phyloP scores from a whole-genome alignment of 306 rosid genomes.

The Cotoneaster glaucophyllus region DNA sequence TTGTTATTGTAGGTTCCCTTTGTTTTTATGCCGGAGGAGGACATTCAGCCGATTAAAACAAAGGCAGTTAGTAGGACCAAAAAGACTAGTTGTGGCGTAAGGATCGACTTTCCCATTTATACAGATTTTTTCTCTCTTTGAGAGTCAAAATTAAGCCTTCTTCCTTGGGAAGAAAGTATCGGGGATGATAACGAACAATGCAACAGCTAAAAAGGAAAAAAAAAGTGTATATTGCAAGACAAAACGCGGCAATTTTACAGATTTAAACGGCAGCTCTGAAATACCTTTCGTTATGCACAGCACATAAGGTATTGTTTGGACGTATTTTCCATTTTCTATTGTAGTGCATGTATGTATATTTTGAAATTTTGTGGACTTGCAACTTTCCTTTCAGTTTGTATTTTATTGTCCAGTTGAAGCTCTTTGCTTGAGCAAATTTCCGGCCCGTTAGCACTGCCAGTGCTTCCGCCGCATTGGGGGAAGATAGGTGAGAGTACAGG shows the following conservation, averaged over 20 bases:
- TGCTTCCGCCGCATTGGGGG: too few species aligned
- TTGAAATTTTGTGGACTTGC: too few species aligned
- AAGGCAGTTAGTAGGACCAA: slow-evolving; percentile 35
- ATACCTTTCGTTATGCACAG: not conserved
- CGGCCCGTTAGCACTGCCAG: too few species aligned
- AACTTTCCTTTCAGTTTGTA: too few species aligned
- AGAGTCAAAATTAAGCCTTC: not conserved
- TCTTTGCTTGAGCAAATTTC: too few species aligned
- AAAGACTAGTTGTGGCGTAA: slow-evolving; percentile 39
- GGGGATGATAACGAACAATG: not conserved
- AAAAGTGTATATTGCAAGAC: not conserved
- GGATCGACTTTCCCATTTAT: slow-evolving; percentile 1
- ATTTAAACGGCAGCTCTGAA: not conserved
- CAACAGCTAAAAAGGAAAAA: not conserved
- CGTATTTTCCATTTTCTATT: too few species aligned
- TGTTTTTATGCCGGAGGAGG: slow-evolving; percentile 51
- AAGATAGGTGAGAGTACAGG: too few species aligned
- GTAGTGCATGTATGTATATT: too few species aligned
- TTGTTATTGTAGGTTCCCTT: slow-evolving; percentile 45
- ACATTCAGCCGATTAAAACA: slow-evolving; percentile 38
- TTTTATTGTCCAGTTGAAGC: too few species aligned
- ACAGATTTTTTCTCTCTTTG: slow-evolving; percentile 4
- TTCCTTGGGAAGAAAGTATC: not conserved
- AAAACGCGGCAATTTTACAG: not conserved
- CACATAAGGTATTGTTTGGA: too few species aligned